A percentile compares a stretch with the other conserved stretches of the same genome.
Conservation (phyloP, 805 yeast species). For the Candida ponderosae region DNA sequence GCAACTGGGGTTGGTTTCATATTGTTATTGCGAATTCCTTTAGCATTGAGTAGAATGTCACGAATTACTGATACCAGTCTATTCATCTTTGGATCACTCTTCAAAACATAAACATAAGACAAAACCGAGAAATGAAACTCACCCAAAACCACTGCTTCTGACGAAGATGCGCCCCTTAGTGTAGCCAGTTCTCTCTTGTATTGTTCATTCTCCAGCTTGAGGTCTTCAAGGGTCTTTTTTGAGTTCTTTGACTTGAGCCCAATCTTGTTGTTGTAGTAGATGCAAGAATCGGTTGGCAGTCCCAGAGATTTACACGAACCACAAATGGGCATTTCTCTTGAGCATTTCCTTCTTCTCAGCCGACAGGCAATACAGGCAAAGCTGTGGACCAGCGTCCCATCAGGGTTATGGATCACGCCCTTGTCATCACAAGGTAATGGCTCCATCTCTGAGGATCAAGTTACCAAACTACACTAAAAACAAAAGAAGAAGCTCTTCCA, state of each 20-base stretch:
- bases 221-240: background rate
- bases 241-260: conserved; percentile 1
- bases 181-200: background rate
- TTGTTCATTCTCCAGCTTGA: background rate
- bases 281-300: background rate
- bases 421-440: too few species aligned
- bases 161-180: background rate
- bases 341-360: background rate
- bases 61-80: background rate
- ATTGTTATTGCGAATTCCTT: background rate
- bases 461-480: too few species aligned
- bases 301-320: background rate
- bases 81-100: background rate
- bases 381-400: background rate
- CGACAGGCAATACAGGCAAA: conserved; percentile 1
- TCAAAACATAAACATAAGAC: background rate
- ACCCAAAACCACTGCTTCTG: background rate
- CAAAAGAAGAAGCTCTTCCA: too few species aligned
- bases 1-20: background rate
- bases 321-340: background rate
- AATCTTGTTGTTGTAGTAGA: background rate
- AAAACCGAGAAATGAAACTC: background rate
- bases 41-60: background rate
- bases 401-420: too few species aligned
- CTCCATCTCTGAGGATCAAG: too few species aligned